These are phyloP conservation scores for Lactuca saligna DNA, from an alignment of 129 eudicot genomes.

Conservation along the genomic window DNA sequence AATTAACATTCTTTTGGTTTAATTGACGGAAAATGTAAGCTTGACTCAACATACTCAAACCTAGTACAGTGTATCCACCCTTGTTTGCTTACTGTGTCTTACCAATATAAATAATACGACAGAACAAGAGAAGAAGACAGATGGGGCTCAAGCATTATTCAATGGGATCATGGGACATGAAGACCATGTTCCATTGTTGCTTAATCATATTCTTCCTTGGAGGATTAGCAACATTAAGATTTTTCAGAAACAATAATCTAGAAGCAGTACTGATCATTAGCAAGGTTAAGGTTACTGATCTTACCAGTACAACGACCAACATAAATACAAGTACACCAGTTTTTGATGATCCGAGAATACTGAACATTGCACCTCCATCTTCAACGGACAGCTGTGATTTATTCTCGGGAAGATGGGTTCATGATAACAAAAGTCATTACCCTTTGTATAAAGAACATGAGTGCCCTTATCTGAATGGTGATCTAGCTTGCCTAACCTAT, in stretches of 20 bases:
- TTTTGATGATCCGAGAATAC: constrained; percentile 6
- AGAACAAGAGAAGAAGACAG: not conserved
- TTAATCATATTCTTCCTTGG: constrained; percentile 31
- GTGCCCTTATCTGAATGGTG: constrained; percentile 50
- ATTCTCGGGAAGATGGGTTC: constrained; percentile 66
- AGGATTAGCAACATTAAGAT: constrained; percentile 26
- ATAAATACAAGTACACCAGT: not conserved
- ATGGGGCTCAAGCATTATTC: constrained; percentile 19
- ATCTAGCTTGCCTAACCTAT: constrained; percentile 50
- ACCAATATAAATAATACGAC: not conserved
- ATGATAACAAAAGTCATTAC: constrained; percentile 43
- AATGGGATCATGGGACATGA: constrained; percentile 30
- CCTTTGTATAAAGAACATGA: constrained; percentile 56
- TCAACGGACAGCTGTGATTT: constrained; percentile 37
- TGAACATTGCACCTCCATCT: not conserved
- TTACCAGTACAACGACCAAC: not conserved
- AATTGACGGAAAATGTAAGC: not conserved
- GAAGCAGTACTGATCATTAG: not conserved
- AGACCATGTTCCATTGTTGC: constrained; percentile 30
- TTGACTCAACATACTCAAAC: not conserved
- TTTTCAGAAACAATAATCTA: constrained; percentile 19
- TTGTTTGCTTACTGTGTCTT: not conserved
- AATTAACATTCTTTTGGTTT: not conserved
- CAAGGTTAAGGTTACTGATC: not conserved
- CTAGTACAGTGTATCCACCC: not conserved